These are phyloP conservation scores for Macrolepiota dolichaula DNA, from an alignment of 768 basidiomycete species.

Conservation along the genomic window DNA sequence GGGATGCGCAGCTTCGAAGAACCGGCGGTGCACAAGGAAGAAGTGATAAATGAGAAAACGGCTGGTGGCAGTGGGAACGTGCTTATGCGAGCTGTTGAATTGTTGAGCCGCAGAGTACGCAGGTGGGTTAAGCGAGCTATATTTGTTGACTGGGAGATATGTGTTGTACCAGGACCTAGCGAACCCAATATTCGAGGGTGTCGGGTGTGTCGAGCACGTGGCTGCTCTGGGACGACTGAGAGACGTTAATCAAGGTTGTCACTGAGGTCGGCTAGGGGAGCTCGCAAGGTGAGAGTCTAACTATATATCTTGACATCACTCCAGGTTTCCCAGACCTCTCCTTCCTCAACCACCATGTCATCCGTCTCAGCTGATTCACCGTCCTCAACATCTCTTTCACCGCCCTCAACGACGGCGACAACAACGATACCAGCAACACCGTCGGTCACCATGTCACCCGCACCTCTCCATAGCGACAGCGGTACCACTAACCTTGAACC, in stretches of 20 bases:
- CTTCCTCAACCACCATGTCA: constrained; percentile 9
- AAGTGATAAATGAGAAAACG: background rate
- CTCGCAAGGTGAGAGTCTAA: background rate
- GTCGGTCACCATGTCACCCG: background rate
- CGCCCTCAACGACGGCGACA: background rate
- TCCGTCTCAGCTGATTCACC: background rate
- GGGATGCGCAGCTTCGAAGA: background rate
- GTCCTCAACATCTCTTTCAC: background rate
- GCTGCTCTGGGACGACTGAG: background rate
- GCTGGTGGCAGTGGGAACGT: background rate
- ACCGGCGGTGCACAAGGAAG: background rate
- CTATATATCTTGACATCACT: constrained; percentile 3
- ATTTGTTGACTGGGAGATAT: background rate
- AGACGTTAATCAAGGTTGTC: background rate
- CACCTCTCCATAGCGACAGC: constrained; percentile 3
- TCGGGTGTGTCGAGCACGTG: background rate
- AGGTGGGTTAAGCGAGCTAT: background rate
- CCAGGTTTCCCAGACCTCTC: background rate
- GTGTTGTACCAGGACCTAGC: background rate
- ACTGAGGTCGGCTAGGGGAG: background rate
- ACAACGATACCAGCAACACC: background rate
- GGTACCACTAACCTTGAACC: background rate
- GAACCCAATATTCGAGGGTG: background rate
- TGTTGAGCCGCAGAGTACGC: background rate
- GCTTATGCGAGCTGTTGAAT: background rate